Evolutionary conservation across 2,329 filamentous ascomycete species (phyloP), one percentile per base, ranked within the genome.

Genomic region (Aspergillus sp.): DNA sequence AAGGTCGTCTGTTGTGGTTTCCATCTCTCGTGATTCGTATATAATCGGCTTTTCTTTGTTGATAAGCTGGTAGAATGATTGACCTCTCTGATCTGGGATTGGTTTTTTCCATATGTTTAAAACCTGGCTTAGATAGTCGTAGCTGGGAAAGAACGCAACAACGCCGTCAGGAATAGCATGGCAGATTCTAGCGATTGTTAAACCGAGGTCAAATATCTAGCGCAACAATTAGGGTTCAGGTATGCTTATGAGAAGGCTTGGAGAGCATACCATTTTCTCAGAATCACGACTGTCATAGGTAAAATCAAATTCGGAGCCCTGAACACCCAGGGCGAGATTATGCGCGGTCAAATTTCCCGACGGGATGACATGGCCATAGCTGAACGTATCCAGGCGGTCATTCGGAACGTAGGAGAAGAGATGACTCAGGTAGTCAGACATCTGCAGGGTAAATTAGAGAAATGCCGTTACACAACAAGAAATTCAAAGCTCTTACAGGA

Each of bases 71-170:
- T 76, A 64, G 3, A 70, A 58, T 3, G 66, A 73, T 51, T 68
- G 61, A 13, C 61, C 64, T 15, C 60, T 67, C 26, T 66, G 62
- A 65, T 64, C 66, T 12, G 61, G 20, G 6, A 65, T 70, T 6
- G 69, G 66, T 50, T 70, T 75, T 63, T 84, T 81, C 89, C 90
- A 93, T 0, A 78, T 76, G 2, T 74, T 70, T 6, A 89, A 77
- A 6, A 96, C 90, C 47, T 87, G 85, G 48, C 92, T 87, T 0
- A 99, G 83, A 71, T 96, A 98, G 9, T 89, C 85, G 72, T 99
- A 98, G 73, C 92, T 96, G 1, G 95, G 93, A 66, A 99, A 98
- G 78, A 99, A 99, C 0, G 93, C 87, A 0, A 99, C 91, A 1
- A 97, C 84, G 2, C 95, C 95, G 64, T 97, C 93, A 0, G 91